A percentile compares a stretch with the other conserved stretches of the same genome.
Evolutionary conservation across 73 alveolate species (phyloP).

Genomic region (Symbiodinium natans): DNA sequence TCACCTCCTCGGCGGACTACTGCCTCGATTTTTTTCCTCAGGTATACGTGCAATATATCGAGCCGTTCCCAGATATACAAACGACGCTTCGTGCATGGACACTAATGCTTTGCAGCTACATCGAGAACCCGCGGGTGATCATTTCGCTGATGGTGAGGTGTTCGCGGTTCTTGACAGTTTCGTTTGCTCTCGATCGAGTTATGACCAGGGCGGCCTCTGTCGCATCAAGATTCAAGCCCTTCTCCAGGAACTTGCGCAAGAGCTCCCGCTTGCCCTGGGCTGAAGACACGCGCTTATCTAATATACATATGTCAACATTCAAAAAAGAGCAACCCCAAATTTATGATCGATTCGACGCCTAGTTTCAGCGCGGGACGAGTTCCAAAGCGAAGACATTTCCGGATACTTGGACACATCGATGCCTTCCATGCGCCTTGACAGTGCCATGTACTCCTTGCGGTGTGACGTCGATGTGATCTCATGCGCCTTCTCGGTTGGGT

Average conservation of each 20-base stretch:
- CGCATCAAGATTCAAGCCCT: background rate
- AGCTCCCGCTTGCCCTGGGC: slow-evolving; percentile 12
- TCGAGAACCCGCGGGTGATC: background rate
- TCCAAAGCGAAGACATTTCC: background rate
- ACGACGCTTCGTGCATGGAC: background rate
- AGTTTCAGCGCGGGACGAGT: background rate
- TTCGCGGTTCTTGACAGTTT: background rate
- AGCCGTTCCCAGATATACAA: too few species aligned
- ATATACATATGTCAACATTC: too few species aligned
- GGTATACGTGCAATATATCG: background rate
- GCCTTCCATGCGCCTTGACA: background rate
- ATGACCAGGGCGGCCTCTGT: background rate
- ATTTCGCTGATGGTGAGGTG: background rate
- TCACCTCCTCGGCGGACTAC: background rate
- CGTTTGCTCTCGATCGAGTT: background rate
- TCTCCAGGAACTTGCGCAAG: background rate
- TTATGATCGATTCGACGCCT: too few species aligned
- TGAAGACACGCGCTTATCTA: too few species aligned
- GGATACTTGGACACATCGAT: background rate
- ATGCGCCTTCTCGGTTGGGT: too few species aligned
- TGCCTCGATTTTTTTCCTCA: background rate
- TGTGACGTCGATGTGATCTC: background rate
- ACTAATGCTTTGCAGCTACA: too few species aligned
- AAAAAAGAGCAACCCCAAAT: too few species aligned
- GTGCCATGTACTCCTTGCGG: background rate